Evolutionary conservation across 129 eudicot genomes (phyloP), one percentile per base, ranked within the genome.

Genomic region (Heracleum sosnowskyi): DNA sequence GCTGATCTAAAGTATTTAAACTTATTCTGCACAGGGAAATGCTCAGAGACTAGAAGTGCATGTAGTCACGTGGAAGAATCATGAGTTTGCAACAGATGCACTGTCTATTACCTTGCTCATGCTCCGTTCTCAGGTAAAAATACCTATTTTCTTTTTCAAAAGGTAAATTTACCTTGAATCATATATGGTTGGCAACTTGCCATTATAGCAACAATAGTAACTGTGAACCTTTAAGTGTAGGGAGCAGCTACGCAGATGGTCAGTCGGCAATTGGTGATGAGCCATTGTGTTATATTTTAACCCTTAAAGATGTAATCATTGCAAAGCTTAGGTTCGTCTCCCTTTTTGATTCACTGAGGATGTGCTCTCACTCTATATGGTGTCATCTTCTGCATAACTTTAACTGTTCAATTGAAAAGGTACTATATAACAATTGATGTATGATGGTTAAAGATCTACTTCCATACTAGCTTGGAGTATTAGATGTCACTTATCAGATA

Each of bases 231-330:
- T n/a, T n/a, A 81, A 80, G 69, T 85, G 83, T 77, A 95, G 98
- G 98, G 76, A 95, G 98, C 94, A 95, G 97, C 90, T 95, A 91
- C 82, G 92, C 91, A 45, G 97, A 96, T 81, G 96, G 98, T 79
- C 98, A 92, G 82, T 95, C 97, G 98, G 91, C 97, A 41, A 96
- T 97, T 80, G 98, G 98, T 80, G 97, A 95, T 82, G 98, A 95
- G 80, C 98, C 98, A 49, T 81, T 90, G 70, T 95, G 91, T 80
- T 95, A 95, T 85, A 90, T 95, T 82, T 92, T 95, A 42, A 91
- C 98, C 64, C 97, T 97, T 64, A 95, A 95, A 88, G 98, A 95
- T 77, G 97, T 95, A 73, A 93, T 95, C 41, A 88, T 95, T 84
- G 98, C 98, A 69, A 95, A 91, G 79, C 98, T 97, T 74, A 91